phyloP scores from a whole-genome alignment of 2,329 filamentous ascomycete genomes.

The Fusarium veterinarium region DNA sequence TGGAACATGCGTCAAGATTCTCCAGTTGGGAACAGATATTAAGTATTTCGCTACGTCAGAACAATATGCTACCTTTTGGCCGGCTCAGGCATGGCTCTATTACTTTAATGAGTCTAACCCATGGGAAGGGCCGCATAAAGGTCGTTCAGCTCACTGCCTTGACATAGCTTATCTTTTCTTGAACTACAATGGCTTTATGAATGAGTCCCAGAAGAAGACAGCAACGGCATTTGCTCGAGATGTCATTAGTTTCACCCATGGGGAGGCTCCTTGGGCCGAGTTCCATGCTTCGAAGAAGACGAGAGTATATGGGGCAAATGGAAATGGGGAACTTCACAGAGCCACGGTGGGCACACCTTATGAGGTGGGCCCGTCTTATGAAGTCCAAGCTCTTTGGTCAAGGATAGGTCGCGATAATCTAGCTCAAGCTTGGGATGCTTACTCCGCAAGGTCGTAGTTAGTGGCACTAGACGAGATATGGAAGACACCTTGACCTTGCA shows the following conservation, averaged over 20 bases:
- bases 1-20: accelerated
- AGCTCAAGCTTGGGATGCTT: not conserved
- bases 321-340: too few species aligned
- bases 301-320: not conserved
- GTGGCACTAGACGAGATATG: too few species aligned
- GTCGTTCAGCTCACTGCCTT: not conserved
- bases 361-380: not conserved
- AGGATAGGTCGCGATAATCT: not conserved
- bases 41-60: not conserved
- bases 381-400: not conserved
- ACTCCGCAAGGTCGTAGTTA: not conserved
- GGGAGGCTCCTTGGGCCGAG: not conserved
- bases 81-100: not conserved
- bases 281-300: not conserved
- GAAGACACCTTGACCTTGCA: too few species aligned
- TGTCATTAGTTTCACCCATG: accelerated
- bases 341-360: too few species aligned
- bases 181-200: not conserved
- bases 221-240: not conserved
- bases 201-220: not conserved
- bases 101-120: conserved; percentile 3
- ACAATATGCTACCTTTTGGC: not conserved
- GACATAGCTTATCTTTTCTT: not conserved
- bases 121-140: not conserved
- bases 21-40: not conserved